These are phyloP conservation scores for Ceratobasidium sp. DNA, from an alignment of 1,284 basidiomycete species.

Conservation along the genomic window DNA sequence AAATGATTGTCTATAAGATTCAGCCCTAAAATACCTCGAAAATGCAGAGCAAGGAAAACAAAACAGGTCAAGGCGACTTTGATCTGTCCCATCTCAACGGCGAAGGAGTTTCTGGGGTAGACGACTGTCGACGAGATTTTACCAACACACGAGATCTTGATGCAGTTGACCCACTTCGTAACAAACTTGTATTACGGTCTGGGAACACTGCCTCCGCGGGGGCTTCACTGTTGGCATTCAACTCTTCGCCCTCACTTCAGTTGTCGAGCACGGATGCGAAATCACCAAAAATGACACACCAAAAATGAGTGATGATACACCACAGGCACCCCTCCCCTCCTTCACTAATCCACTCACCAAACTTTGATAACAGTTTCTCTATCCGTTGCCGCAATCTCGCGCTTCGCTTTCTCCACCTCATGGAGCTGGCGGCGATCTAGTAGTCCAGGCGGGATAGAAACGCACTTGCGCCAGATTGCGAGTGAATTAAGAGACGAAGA, in stretches of 20 bases:
- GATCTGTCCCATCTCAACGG: constrained; percentile 8
- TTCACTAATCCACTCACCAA: constrained; percentile 5
- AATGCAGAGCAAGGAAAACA: neutral
- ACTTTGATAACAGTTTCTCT: constrained; percentile 3
- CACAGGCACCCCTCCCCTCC: neutral
- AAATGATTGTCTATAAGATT: neutral
- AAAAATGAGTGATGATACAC: neutral
- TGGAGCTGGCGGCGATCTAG: neutral
- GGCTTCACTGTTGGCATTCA: constrained; percentile 3
- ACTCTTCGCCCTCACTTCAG: constrained; percentile 20
- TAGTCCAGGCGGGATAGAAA: neutral
- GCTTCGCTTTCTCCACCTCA: constrained; percentile 15
- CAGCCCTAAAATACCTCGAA: neutral
- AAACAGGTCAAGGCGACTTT: neutral
- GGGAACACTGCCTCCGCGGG: neutral
- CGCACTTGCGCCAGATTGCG: constrained; percentile 37
- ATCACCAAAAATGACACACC: constrained; percentile 22
- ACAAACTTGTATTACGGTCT: neutral
- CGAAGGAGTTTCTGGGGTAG: neutral
- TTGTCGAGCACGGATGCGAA: neutral
- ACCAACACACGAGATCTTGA: constrained; percentile 3
- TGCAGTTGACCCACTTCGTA: constrained; percentile 6
- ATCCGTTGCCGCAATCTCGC: constrained; percentile 15
- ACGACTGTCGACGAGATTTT: neutral
- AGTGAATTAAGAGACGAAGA: constrained; percentile 37